Conservation (phyloP, 495 filamentous ascomycete genomes). For the Podospora australis region DNA sequence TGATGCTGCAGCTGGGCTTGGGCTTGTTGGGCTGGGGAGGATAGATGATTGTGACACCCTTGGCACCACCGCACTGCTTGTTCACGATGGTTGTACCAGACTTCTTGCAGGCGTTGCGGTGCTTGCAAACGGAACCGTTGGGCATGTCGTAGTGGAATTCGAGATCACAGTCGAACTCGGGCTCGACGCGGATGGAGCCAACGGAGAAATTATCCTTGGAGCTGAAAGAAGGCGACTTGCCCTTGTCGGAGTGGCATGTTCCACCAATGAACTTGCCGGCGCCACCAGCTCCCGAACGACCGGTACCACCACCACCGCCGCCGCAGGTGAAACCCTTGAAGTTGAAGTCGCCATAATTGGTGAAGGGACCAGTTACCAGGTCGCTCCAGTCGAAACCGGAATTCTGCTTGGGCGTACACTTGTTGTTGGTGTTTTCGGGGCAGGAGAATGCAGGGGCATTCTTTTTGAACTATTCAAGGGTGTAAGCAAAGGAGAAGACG, state of each 20-base stretch:
- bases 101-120: constrained; percentile 56
- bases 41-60: constrained; percentile 67
- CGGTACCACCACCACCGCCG: constrained; percentile 47
- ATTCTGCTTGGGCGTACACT: constrained; percentile 60
- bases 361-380: constrained; percentile 56
- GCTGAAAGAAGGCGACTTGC: constrained; percentile 52
- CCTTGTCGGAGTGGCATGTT: constrained; percentile 41
- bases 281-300: constrained; percentile 39
- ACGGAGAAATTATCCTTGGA: constrained; percentile 66
- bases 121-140: constrained; percentile 70
- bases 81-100: constrained; percentile 65
- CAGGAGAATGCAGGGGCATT: constrained; percentile 54
- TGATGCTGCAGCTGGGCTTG: constrained; percentile 57
- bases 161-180: constrained; percentile 66
- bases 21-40: constrained; percentile 48
- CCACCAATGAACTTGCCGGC: constrained; percentile 59
- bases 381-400: constrained; percentile 65
- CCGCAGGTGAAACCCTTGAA: constrained; percentile 67
- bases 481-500: constrained; percentile 19
- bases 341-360: constrained; percentile 59
- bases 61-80: constrained; percentile 87
- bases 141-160: constrained; percentile 81
- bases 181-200: constrained; percentile 60
- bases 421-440: constrained; percentile 70
- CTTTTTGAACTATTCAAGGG: constrained; percentile 43